Percentiles rank a stretch among this genome's conserved stretches.
Conservation (phyloP, 768 basidiomycete genomes). For the Hericium rajendrae region DNA sequence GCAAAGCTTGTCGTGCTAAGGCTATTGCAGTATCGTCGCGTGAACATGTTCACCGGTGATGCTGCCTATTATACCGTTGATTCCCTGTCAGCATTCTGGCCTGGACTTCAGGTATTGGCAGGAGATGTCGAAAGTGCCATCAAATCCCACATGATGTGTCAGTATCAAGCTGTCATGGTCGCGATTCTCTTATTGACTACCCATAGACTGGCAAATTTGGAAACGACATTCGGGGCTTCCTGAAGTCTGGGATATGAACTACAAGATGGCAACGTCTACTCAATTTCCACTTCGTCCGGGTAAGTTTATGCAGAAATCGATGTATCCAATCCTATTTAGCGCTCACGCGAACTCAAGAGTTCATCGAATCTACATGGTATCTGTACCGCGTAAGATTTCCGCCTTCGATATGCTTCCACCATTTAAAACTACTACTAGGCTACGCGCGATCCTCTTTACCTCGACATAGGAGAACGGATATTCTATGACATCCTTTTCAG, state of each 20-base stretch:
- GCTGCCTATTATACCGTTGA: slow-evolving; percentile 75
- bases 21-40: slow-evolving; percentile 61
- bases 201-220: slow-evolving; percentile 88
- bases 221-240: slow-evolving; percentile 78
- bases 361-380: slow-evolving; percentile 95
- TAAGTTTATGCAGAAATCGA: neutral
- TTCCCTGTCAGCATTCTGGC: slow-evolving; percentile 93
- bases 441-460: slow-evolving; percentile 85
- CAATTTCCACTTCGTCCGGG: slow-evolving; percentile 79
- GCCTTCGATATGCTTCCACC: neutral
- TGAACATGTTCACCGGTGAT: slow-evolving; percentile 62
- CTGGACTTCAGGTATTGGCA: slow-evolving; percentile 85
- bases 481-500: slow-evolving; percentile 65
- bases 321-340: neutral
- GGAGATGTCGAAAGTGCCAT: slow-evolving; percentile 87
- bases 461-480: slow-evolving; percentile 82
- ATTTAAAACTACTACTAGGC: slow-evolving; percentile 42
- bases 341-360: slow-evolving; percentile 39
- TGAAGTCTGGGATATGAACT: slow-evolving; percentile 84
- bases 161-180: slow-evolving; percentile 15
- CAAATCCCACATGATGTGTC: slow-evolving; percentile 83
- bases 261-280: slow-evolving; percentile 57
- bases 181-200: slow-evolving; percentile 1
- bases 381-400: slow-evolving; percentile 64
- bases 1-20: neutral